Conservation (phyloP, 305 asterid genomes). For the Caryopteris hybrid region DNA sequence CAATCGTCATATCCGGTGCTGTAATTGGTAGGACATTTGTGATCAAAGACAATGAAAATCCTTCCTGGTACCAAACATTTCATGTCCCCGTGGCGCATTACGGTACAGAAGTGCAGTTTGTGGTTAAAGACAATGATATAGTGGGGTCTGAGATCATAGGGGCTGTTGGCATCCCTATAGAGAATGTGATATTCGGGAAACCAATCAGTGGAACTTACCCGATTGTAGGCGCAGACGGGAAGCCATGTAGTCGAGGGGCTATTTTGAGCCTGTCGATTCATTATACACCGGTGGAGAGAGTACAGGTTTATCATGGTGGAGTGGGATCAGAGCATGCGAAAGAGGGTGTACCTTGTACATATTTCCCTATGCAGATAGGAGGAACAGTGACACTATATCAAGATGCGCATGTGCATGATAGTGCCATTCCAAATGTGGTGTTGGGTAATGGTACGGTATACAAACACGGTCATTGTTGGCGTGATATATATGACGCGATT, state of each 20-base stretch:
- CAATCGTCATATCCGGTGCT: slow-evolving; percentile 58
- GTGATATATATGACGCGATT: slow-evolving; percentile 67
- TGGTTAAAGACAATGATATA: slow-evolving; percentile 80
- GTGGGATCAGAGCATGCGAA: slow-evolving; percentile 58
- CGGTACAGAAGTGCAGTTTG: slow-evolving; percentile 82
- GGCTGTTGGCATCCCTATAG: slow-evolving; percentile 76
- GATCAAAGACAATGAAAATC: slow-evolving; percentile 62
- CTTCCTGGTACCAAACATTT: slow-evolving; percentile 81
- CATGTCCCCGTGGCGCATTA: slow-evolving; percentile 83
- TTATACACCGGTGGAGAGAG: slow-evolving; percentile 55
- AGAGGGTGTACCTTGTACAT: slow-evolving; percentile 79
- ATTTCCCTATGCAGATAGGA: slow-evolving; percentile 72
- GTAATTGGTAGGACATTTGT: slow-evolving; percentile 79
- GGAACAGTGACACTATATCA: slow-evolving; percentile 75
- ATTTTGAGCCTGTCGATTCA: slow-evolving; percentile 64
- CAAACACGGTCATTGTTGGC: slow-evolving; percentile 70
- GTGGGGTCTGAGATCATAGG: slow-evolving; percentile 90
- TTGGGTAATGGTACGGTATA: slow-evolving; percentile 49
- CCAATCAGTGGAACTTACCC: slow-evolving; percentile 62
- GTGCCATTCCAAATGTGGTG: slow-evolving; percentile 45
- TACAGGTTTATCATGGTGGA: slow-evolving; percentile 60
- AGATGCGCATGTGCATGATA: slow-evolving; percentile 77
- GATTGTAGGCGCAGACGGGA: slow-evolving; percentile 52
- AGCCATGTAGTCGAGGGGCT: slow-evolving; percentile 60
- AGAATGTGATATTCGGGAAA: slow-evolving; percentile 46